Evolutionary conservation across 495 filamentous ascomycete genomes (phyloP).

Genomic region (Lepraria neglecta): DNA sequence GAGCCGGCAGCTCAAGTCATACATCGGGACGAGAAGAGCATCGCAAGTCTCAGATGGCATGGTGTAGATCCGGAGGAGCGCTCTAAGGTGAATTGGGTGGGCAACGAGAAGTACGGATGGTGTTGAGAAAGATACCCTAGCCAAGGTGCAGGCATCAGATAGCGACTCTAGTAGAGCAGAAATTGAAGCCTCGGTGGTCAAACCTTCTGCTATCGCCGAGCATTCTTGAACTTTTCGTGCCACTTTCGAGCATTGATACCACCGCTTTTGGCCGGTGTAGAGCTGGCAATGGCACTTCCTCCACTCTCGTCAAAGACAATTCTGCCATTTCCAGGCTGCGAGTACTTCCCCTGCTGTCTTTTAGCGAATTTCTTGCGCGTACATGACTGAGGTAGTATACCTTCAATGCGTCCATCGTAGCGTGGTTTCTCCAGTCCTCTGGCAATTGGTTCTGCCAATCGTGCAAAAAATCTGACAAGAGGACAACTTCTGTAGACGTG

Average conservation of each 20-base stretch:
- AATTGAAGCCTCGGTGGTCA: neutral
- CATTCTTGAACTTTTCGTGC: conserved; percentile 74
- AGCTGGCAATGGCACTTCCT: conserved; percentile 26
- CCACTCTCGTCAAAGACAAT: conserved; percentile 11
- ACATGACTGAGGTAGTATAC: conserved; percentile 27
- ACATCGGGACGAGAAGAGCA: conserved; percentile 57
- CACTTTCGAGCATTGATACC: conserved; percentile 64
- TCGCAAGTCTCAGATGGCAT: conserved; percentile 60
- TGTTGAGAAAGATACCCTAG: conserved; percentile 49
- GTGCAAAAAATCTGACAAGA: conserved; percentile 40
- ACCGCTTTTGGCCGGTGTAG: conserved; percentile 32
- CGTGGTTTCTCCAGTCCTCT: conserved; percentile 51
- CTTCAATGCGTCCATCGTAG: conserved; percentile 41
- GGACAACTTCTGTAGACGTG: conserved; percentile 35
- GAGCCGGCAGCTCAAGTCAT: conserved; percentile 44
- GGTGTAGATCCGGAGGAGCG: conserved; percentile 43
- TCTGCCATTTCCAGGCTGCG: conserved; percentile 13
- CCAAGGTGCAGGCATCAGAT: neutral
- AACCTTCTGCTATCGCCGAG: conserved; percentile 27
- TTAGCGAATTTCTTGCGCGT: neutral
- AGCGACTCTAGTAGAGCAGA: neutral
- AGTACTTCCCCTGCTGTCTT: conserved; percentile 18
- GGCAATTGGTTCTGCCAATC: conserved; percentile 54
- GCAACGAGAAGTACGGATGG: conserved; percentile 93
- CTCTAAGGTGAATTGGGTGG: conserved; percentile 69